Evolutionary conservation across 2,329 filamentous ascomycete species (phyloP).

Genomic region (Apiospora phragmitis): DNA sequence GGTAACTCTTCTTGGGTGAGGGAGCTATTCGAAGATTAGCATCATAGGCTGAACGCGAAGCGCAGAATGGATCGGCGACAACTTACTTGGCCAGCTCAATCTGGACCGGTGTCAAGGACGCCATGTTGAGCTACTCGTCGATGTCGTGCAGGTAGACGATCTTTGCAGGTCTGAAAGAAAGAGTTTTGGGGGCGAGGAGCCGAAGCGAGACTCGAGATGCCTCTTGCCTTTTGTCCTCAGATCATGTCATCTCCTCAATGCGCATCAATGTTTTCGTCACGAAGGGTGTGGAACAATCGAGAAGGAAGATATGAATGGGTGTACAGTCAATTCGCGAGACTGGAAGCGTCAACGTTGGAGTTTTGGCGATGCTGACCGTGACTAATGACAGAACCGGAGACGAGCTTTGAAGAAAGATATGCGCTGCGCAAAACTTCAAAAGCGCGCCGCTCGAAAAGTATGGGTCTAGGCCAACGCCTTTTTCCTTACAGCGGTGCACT

Average conservation of each 20-base stretch:
- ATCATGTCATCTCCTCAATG: slow-evolving; percentile 9
- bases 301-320: background rate
- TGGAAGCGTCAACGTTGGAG: background rate
- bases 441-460: slow-evolving; percentile 1
- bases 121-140: slow-evolving; percentile 26
- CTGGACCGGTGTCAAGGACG: slow-evolving; percentile 49
- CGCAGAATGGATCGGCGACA: background rate
- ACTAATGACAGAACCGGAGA: background rate
- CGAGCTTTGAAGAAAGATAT: slow-evolving; percentile 1
- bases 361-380: background rate
- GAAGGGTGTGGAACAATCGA: background rate
- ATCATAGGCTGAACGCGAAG: slow-evolving; percentile 6
- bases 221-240: slow-evolving; percentile 1
- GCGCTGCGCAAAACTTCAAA: slow-evolving; percentile 7
- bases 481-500: background rate
- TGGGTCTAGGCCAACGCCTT: background rate
- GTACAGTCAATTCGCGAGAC: background rate
- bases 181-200: slow-evolving; percentile 3
- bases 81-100: slow-evolving; percentile 59
- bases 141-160: background rate
- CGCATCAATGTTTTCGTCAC: background rate
- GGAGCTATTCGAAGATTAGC: slow-evolving; percentile 53
- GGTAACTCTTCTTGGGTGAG: slow-evolving; percentile 83
- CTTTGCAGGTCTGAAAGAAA: background rate
- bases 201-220: slow-evolving; percentile 13